These are phyloP conservation scores for Aurinia saxatilis DNA, from an alignment of 345 rosid genomes.

Conservation along the genomic window DNA sequence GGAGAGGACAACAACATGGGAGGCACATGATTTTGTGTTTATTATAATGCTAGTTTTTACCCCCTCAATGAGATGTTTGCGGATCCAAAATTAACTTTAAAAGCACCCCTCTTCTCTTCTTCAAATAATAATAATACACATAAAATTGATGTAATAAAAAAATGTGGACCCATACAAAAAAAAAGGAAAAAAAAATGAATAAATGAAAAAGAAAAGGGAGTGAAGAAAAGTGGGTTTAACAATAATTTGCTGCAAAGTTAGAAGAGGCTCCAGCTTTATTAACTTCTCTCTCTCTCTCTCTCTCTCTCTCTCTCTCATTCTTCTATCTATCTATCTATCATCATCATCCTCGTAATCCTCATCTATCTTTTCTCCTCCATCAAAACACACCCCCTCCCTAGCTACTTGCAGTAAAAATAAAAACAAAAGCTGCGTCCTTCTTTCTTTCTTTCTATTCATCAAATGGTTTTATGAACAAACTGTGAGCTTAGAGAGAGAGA, in stretches of 20 bases:
- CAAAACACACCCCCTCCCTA: not conserved
- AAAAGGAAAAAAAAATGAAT: not conserved
- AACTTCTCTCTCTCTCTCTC: conserved; percentile 38
- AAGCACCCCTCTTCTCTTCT: not conserved
- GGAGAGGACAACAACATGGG: conserved; percentile 28
- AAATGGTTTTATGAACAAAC: conserved; percentile 20
- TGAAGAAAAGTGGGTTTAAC: conserved; percentile 41
- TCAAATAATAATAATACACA: not conserved
- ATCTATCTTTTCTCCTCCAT: conserved; percentile 19
- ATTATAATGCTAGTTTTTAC: conserved; percentile 5
- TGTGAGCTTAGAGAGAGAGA: conserved; percentile 2
- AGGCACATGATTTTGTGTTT: conserved; percentile 29
- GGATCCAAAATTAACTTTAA: conserved; percentile 27
- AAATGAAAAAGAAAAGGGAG: conserved; percentile 16
- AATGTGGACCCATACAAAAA: conserved; percentile 7
- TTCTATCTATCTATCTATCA: conserved; percentile 25
- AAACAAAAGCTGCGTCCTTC: conserved; percentile 7
- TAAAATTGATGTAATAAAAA: not conserved
- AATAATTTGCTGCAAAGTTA: conserved; percentile 84
- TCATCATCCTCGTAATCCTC: conserved; percentile 67
- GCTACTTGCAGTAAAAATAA: conserved; percentile 19
- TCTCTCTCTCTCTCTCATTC: conserved; percentile 24
- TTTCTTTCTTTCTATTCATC: conserved; percentile 12
- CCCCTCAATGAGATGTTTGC: conserved; percentile 21
- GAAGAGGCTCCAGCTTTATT: conserved; percentile 56